Evolutionary conservation across 495 filamentous ascomycete genomes (phyloP).

Genomic region (Chaetomium tenue): DNA sequence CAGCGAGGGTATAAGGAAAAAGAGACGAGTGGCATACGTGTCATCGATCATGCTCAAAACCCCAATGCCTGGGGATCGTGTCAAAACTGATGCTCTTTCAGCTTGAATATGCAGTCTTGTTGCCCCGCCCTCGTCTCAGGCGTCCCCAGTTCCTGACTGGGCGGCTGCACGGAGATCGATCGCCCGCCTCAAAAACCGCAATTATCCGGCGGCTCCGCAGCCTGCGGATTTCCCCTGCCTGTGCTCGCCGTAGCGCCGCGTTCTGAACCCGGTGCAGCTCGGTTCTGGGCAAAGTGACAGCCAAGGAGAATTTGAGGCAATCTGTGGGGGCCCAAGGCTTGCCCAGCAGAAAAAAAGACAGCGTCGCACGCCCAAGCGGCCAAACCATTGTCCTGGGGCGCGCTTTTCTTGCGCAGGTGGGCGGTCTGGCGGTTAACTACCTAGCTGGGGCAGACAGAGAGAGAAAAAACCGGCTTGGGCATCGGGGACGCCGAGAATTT

Average conservation of each 20-base stretch:
- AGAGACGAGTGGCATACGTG: conserved; percentile 1
- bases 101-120: too few species aligned
- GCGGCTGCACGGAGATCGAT: conserved; percentile 32
- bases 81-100: neutral
- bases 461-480: neutral
- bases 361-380: conserved; percentile 14
- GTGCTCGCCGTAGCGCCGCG: conserved; percentile 2
- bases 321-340: conserved; percentile 16
- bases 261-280: conserved; percentile 13
- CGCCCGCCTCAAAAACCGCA: conserved; percentile 18
- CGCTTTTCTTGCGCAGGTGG: neutral
- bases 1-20: neutral
- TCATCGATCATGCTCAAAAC: conserved; percentile 1
- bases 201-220: conserved; percentile 36
- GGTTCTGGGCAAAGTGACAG: conserved; percentile 20
- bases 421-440: too few species aligned
- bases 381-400: conserved; percentile 24
- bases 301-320: neutral
- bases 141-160: neutral
- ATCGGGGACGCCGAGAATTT: conserved; percentile 6
- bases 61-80: neutral
- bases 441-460: neutral
- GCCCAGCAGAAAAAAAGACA: neutral
- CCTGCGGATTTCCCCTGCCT: conserved; percentile 21
- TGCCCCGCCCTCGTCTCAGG: too few species aligned